Conservation (phyloP, 352 stramenopile species). For the Globisporangium mamillatum region DNA sequence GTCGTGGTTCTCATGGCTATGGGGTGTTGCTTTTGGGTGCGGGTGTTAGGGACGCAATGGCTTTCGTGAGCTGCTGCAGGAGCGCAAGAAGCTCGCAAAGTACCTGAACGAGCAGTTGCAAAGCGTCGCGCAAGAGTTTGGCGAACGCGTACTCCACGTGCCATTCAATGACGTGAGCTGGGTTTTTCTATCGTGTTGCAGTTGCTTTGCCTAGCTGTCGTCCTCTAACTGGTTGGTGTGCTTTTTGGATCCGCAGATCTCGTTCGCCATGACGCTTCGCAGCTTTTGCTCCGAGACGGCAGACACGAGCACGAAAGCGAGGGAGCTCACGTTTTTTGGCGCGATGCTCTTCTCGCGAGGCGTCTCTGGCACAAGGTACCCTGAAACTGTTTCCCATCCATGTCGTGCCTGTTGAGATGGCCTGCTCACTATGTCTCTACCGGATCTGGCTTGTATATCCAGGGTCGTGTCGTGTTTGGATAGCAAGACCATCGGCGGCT, state of each 20-base stretch:
- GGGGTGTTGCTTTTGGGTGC: neutral
- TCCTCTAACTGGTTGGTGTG: neutral
- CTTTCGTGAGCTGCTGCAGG: constrained; percentile 84
- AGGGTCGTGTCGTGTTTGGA: constrained; percentile 88
- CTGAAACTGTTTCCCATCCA: too few relatives aligned
- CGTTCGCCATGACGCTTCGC: constrained; percentile 90
- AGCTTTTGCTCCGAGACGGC: constrained; percentile 31
- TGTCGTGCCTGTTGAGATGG: too few relatives aligned
- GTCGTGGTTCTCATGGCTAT: neutral
- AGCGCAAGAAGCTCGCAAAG: constrained; percentile 75
- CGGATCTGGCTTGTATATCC: neutral
- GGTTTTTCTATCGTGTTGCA: neutral
- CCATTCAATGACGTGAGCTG: constrained; percentile 84
- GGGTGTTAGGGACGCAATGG: constrained; percentile 54
- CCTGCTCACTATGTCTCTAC: neutral
- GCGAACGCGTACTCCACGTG: constrained; percentile 90
- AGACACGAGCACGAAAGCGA: constrained; percentile 33
- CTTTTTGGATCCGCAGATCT: constrained; percentile 42
- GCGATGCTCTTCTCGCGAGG: constrained; percentile 98
- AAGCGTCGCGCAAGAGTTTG: constrained; percentile 75
- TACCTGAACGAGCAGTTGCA: constrained; percentile 80
- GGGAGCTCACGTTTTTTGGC: constrained; percentile 88
- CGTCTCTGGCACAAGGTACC: constrained; percentile 90
- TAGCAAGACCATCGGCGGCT: constrained; percentile 87
- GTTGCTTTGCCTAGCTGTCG: neutral